Evolutionary conservation across 768 basidiomycete species (phyloP), one percentile per base, ranked within the genome.

Genomic region (Sarcomyxa edulis): DNA sequence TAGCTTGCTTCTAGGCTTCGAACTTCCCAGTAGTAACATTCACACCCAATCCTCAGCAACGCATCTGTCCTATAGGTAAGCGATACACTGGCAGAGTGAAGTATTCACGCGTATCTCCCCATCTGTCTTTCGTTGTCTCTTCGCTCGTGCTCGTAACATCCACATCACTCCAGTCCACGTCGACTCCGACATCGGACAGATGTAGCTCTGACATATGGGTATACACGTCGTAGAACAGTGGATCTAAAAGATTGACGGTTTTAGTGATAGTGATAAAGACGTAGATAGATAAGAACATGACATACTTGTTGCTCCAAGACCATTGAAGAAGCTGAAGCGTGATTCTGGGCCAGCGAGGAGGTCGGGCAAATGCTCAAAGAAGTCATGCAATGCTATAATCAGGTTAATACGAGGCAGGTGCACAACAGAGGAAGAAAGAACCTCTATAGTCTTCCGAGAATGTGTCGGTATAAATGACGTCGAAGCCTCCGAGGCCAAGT

Each of bases 251-350:
- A 34, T 23, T 18, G 6, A 35, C 18, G 27, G 32, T 45, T 34
- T 42, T 19, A 43, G 31, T 45, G 23, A 16, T 12, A 49, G 39
- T 25, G 14, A 12, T 38, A 14, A 37, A 26, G 31, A 20, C 42
- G 29, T 2, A 28, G 32, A 38, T 22, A 35, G 31, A 15, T 5
- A 24, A 27, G 44, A 25, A 39, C 23, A 32, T 15, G 16, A 64
- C 83, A 56, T 53, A 86, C 90, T 92, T 6, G 92, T 97, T 21
- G 94, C 95, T 11, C 90, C 96, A 7, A 99, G 74, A 9, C 96
- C 96, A 53, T 99, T 91, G 73, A 98, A 99, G 63, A 98, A 99
- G 44, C 91, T 84, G 55, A 94, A 88, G 11, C 78, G 69, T n/a
- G 85, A 83, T 10, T 79, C 68, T n/a, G 78, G 73, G 10, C 80